These are phyloP conservation scores for Eragrostis tef DNA, from an alignment of 202 grass and related monocot genomes.

Conservation along the genomic window DNA sequence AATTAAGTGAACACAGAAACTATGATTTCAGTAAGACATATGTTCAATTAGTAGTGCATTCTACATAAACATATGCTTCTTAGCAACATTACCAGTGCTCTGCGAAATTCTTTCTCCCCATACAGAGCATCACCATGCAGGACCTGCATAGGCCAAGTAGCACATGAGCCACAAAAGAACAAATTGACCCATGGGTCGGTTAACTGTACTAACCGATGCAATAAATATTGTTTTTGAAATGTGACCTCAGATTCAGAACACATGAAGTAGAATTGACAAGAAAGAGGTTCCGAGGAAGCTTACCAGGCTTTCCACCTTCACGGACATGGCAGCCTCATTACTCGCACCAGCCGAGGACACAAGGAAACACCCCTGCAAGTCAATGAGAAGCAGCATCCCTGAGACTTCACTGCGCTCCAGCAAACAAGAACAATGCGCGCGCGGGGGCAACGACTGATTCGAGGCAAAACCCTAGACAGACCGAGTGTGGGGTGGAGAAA, in stretches of 20 bases:
- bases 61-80: neutral
- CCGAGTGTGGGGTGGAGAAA: neutral
- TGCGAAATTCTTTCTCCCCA: slow-evolving; percentile 83
- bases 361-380: slow-evolving; percentile 82
- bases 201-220: neutral
- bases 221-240: neutral
- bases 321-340: slow-evolving; percentile 60
- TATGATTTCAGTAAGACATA: neutral
- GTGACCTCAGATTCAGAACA: neutral
- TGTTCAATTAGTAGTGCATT: neutral
- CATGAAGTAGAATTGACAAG: neutral
- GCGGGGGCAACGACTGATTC: neutral
- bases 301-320: slow-evolving; percentile 80
- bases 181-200: neutral
- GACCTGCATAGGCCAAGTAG: slow-evolving; percentile 53
- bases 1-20: slow-evolving; percentile 32
- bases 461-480: slow-evolving; percentile 49
- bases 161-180: neutral
- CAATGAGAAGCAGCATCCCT: neutral
- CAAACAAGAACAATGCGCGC: neutral
- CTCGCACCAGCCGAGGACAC: slow-evolving; percentile 57
- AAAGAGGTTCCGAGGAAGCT: slow-evolving; percentile 12
- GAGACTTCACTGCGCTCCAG: neutral
- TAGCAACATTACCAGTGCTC: slow-evolving; percentile 71
- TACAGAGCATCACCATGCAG: slow-evolving; percentile 92